Evolutionary conservation across 768 basidiomycete genomes (phyloP), one percentile per base, ranked within the genome.

Genomic region (Hydnomerulius pinastri): DNA sequence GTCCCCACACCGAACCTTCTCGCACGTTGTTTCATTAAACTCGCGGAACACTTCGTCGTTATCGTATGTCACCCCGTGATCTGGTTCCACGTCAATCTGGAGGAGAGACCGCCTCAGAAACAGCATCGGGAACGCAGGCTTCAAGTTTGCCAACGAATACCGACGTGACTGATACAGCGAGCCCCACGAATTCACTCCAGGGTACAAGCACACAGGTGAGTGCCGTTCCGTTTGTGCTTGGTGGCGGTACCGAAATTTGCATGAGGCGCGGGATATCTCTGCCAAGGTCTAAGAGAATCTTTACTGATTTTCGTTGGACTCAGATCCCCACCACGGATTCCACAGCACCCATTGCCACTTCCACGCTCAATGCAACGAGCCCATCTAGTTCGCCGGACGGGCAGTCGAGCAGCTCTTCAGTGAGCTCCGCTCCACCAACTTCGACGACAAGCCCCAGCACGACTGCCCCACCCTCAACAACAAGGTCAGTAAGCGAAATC

Each of bases 401-500:
- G 1, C 6, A 18, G 20, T 50, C 48, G 12, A 53, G 30, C 17
- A 43, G 40, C 18, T 15, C 44, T 24, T 37, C 17, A 18, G 9
- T 23, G 43, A 50, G 35, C 28, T 42, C 49, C 4, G 21, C 21
- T 27, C 6, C 43, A 20, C 1, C 43, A n/a, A 27, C 27, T 2
- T 4, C 39, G 5, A 48, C 57, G 11, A 7, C 17, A 1, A 23
- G 12, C 20, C 21, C 15, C 30, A 43, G 40, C 15, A 45, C 55
- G 2, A 30, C 56, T 6, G 30, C 55, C 20, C 37, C 56, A 29
- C 18, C 46, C 11, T 11, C 13, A 10, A 47, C 55, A 27, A 53
- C 61, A 41, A 66, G 61, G 63, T n/a, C n/a, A n/a, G n/a, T 59
- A 38, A 24, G 43, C 9, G 23, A 10, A 24, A 18, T 8, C 43